phyloP scores from a whole-genome alignment of 495 filamentous ascomycete genomes.

The Talaromyces nanjingensis region DNA sequence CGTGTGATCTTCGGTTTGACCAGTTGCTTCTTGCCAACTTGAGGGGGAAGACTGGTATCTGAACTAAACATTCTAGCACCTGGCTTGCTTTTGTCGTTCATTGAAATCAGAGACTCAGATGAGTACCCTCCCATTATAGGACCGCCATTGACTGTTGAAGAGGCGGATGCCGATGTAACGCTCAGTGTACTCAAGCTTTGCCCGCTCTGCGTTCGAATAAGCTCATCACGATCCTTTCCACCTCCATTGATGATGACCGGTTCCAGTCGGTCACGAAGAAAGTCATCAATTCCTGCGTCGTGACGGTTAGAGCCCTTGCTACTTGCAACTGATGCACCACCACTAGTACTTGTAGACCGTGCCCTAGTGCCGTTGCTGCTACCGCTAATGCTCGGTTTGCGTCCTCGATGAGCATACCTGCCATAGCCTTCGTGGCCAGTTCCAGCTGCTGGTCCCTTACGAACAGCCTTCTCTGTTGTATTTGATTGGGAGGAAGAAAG shows the following conservation, averaged over 20 bases:
- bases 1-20: neutral
- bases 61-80: neutral
- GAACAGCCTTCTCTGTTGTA: conserved; percentile 43
- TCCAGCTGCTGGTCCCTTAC: conserved; percentile 83
- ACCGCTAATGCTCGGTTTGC: conserved; percentile 41
- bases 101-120: conserved; percentile 28
- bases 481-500: conserved; percentile 28
- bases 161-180: conserved; percentile 36
- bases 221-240: conserved; percentile 41
- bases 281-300: conserved; percentile 56
- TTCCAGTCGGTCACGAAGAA: conserved; percentile 68
- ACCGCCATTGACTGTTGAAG: conserved; percentile 15
- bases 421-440: conserved; percentile 97
- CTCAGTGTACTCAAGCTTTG: conserved; percentile 51
- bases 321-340: conserved; percentile 36
- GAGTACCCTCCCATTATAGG: conserved; percentile 21
- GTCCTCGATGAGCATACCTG: conserved; percentile 51
- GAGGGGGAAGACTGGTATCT: conserved; percentile 7
- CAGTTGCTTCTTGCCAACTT: neutral
- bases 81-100: conserved; percentile 11
- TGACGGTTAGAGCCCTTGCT: conserved; percentile 49
- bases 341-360: conserved; percentile 52
- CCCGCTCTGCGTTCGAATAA: conserved; percentile 56
- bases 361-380: conserved; percentile 38
- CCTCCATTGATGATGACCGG: conserved; percentile 84